Evolutionary conservation across 352 stramenopile genomes (phyloP).

Genomic region (Pythium dissimile): DNA sequence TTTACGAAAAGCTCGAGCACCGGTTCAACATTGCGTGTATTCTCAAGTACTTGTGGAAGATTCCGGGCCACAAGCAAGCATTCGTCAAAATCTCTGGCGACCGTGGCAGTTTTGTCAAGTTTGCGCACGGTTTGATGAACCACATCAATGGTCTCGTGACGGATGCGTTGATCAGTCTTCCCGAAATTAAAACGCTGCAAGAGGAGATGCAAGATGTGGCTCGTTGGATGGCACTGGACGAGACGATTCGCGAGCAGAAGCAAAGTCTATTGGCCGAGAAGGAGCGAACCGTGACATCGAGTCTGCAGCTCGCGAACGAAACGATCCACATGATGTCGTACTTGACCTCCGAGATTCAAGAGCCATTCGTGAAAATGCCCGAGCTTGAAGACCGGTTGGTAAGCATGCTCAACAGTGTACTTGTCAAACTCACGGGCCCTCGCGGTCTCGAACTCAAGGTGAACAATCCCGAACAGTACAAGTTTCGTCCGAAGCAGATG

Average conservation of each 20-base stretch:
- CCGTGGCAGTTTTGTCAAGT: constrained; percentile 94
- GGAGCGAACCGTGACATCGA: constrained; percentile 90
- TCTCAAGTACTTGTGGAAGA: constrained; percentile 97
- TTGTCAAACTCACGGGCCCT: constrained; percentile 93
- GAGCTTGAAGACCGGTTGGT: constrained; percentile 94
- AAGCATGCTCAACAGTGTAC: constrained; percentile 95
- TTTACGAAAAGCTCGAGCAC: constrained; percentile 97
- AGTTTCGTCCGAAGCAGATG: constrained; percentile 98
- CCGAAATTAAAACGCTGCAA: constrained; percentile 93
- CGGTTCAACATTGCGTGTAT: constrained; percentile 96
- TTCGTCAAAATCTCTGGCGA: constrained; percentile 94
- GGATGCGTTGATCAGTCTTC: constrained; percentile 94
- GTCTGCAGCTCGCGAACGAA: constrained; percentile 95
- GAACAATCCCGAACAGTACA: constrained; percentile 97
- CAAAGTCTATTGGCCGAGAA: constrained; percentile 85
- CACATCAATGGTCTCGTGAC: constrained; percentile 97
- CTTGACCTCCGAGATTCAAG: constrained; percentile 92
- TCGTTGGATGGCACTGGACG: constrained; percentile 78
- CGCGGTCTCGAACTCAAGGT: constrained; percentile 95
- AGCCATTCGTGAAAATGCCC: constrained; percentile 91
- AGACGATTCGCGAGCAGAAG: constrained; percentile 90
- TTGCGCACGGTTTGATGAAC: constrained; percentile 99
- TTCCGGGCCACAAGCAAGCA: constrained; percentile 90
- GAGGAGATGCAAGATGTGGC: constrained; percentile 86
- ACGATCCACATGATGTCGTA: constrained; percentile 98